Base-by-base conservation (phyloP, 202 grass and related monocot genomes). In the Digitaria exilis region DNA sequence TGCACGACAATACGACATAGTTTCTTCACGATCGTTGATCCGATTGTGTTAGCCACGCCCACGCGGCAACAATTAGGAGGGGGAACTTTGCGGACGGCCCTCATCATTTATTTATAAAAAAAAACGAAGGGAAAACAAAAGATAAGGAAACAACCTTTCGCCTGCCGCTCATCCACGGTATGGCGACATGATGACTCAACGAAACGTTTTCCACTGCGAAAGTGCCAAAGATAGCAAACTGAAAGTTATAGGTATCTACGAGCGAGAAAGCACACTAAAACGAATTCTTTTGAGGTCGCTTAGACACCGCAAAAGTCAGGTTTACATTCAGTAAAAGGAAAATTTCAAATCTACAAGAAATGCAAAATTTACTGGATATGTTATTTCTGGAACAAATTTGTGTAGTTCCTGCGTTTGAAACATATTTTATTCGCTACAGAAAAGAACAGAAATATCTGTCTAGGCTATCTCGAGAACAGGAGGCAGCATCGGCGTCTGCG, bases 161-260 rank as follows among this genome's bases (percentile, higher is more conserved):
- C 43, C 43, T 44, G 10, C 43, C 43, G 44, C 11, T 46, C 44
- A 14, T 46, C 44, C 44, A 46, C 44, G 44, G 12, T 14, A 46
- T 46, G 44, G 44, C 44, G 21, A 85, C 35, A 70, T 4, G 56
- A 85, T 85, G 82, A 29, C 71, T 81, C 71, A 15, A 50, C 69
- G 43, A 28, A 71, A 49, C 46, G 43, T 19, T 49, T 71, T 16
- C 42, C 42, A 48, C 24, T 22, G 14, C 28, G 41, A 46, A 45
- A 70, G 44, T 19, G 24, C 44, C 69, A 71, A 46, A 49, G 43
- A 45, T 31, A 50, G 43, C 44, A 85, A 72, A 26, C 19, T 41
- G 35, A 45, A 57, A 25, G 6, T 34, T 49, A 7, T 24, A 16
- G 2, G 17, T 32, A 52, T 17, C 37, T 32, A 70, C n/a, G 17